Percentiles rank a stretch among this genome's conserved stretches.
Conservation (phyloP, 176 grass and related monocot species). For the Eleusine coracana region DNA sequence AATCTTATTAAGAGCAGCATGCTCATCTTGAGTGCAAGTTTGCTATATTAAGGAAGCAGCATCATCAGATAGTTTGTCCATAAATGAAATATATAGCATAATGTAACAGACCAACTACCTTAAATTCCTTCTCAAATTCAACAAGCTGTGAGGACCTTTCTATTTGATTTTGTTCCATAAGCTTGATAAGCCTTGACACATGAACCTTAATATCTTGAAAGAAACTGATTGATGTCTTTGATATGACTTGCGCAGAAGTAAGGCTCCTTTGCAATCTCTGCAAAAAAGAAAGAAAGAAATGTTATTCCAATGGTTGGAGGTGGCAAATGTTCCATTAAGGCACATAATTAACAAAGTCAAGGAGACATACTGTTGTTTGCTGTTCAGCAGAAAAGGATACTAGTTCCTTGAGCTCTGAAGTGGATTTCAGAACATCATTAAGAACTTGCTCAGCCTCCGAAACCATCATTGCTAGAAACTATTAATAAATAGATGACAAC, state of each 20-base stretch:
- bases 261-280: slow-evolving; percentile 70
- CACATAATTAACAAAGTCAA: slow-evolving; percentile 8
- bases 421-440: slow-evolving; percentile 57
- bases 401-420: slow-evolving; percentile 63
- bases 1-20: slow-evolving; percentile 61
- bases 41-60: slow-evolving; percentile 53
- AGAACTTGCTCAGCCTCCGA: slow-evolving; percentile 68
- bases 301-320: neutral
- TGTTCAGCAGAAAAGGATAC: slow-evolving; percentile 60
- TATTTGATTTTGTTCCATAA: slow-evolving; percentile 61
- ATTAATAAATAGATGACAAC: slow-evolving; percentile 29
- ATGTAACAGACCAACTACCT: slow-evolving; percentile 52
- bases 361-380: slow-evolving; percentile 58
- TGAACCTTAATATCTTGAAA: slow-evolving; percentile 52
- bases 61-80: slow-evolving; percentile 6
- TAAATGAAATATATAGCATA: slow-evolving; percentile 13
- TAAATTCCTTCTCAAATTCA: slow-evolving; percentile 72
- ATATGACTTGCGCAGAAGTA: slow-evolving; percentile 69
- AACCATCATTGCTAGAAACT: slow-evolving; percentile 72
- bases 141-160: slow-evolving; percentile 41
- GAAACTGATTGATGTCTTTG: slow-evolving; percentile 63
- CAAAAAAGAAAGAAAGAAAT: neutral
- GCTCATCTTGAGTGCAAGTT: slow-evolving; percentile 64
- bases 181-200: slow-evolving; percentile 46
- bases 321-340: slow-evolving; percentile 22